These are phyloP conservation scores for Pogostemon cablin DNA, from an alignment of 257 asterid genomes.

Conservation along the genomic window DNA sequence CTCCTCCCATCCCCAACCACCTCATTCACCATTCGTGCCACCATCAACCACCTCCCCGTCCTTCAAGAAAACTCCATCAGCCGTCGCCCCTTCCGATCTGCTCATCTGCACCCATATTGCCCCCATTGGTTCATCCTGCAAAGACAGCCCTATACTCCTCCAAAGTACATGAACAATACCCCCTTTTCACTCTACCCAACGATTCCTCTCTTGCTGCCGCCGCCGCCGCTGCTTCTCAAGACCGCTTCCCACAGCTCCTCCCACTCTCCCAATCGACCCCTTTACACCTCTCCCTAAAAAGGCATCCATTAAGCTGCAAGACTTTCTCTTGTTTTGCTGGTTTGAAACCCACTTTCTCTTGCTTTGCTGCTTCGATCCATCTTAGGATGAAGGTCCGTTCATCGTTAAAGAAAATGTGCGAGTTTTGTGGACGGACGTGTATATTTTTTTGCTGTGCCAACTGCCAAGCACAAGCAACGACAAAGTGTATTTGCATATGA, in stretches of 20 bases:
- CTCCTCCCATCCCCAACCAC: constrained; percentile 83
- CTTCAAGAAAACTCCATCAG: constrained; percentile 35
- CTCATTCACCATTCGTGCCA: constrained; percentile 94
- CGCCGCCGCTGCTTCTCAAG: constrained; percentile 91
- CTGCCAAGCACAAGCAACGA: too few species aligned
- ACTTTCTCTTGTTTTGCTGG: constrained; percentile 74
- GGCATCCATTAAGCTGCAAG: constrained; percentile 61
- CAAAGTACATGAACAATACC: constrained; percentile 86
- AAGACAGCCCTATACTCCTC: constrained; percentile 72
- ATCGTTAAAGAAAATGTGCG: too few species aligned
- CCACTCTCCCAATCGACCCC: constrained; percentile 61
- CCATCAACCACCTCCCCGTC: constrained; percentile 78
- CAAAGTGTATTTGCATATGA: too few species aligned
- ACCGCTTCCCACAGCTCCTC: constrained; percentile 48
- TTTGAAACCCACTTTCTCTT: constrained; percentile 35
- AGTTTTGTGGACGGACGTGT: too few species aligned
- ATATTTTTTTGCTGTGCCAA: too few species aligned
- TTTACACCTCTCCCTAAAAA: constrained; percentile 69
- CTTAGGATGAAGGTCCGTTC: too few species aligned
- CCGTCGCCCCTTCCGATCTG: constrained; percentile 78
- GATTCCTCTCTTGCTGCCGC: constrained; percentile 72
- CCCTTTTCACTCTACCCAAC: constrained; percentile 73
- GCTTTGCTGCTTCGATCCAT: too few species aligned
- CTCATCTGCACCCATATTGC: constrained; percentile 73
- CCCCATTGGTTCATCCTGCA: constrained; percentile 91